A percentile compares a stretch with the other conserved stretches of the same genome.
Evolutionary conservation across 2,329 filamentous ascomycete species (phyloP).

Genomic region (Penicillium sp.): DNA sequence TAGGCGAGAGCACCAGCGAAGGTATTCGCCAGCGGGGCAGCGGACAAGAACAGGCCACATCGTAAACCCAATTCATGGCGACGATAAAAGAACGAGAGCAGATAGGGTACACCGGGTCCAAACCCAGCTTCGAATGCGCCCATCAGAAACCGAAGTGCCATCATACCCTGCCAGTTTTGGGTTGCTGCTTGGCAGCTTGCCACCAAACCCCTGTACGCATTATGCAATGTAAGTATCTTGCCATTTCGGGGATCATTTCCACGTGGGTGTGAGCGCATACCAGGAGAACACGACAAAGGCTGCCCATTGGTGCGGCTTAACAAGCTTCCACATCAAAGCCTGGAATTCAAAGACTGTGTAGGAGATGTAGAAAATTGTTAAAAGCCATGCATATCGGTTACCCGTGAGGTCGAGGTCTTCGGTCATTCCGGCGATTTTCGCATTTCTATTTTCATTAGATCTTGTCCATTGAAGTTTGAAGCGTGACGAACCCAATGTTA

Average conservation of each 20-base stretch:
- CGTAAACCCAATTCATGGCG: conserved; percentile 58
- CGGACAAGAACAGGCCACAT: conserved; percentile 55
- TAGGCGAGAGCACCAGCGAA: conserved; percentile 72
- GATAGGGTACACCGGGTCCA: conserved; percentile 49
- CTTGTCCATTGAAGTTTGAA: background rate
- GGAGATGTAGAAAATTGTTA: conserved; percentile 56
- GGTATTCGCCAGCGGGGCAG: conserved; percentile 71
- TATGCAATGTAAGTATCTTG: conserved; percentile 9
- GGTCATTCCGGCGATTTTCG: conserved; percentile 55
- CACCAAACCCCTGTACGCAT: conserved; percentile 46
- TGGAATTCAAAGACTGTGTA: conserved; percentile 47
- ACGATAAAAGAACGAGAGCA: conserved; percentile 61
- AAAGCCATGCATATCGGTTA: conserved; percentile 51
- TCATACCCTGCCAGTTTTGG: conserved; percentile 48
- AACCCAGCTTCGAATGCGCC: conserved; percentile 49
- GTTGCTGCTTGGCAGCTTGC: conserved; percentile 49
- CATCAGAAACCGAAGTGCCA: conserved; percentile 52
- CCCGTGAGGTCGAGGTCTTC: conserved; percentile 50
- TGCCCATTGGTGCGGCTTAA: conserved; percentile 45
- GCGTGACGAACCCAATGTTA: conserved; percentile 48
- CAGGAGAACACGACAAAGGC: conserved; percentile 44
- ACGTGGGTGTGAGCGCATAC: conserved; percentile 28
- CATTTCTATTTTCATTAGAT: conserved; percentile 44
- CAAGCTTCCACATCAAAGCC: conserved; percentile 48
- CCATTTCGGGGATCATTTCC: conserved; percentile 8